Evolutionary conservation across 2,329 filamentous ascomycete genomes (phyloP).

Genomic region (Lachnellula arida): DNA sequence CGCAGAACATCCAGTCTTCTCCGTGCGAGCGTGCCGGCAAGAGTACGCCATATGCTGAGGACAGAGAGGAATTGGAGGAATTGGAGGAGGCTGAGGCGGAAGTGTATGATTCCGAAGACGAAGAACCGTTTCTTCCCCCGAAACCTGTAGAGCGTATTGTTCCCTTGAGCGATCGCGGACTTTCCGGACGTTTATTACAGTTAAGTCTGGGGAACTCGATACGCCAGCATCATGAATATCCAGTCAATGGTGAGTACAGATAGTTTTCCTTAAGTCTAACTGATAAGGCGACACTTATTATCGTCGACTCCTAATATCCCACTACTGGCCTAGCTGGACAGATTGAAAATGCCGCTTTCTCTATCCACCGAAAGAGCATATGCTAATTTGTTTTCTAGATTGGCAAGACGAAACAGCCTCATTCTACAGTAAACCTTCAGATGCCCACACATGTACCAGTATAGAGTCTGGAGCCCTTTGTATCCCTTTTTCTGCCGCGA

Average conservation of each 20-base stretch:
- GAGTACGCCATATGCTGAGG: not conserved
- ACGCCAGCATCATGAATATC: conserved; percentile 22
- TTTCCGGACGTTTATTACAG: conserved; percentile 25
- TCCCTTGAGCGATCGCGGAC: conserved; percentile 20
- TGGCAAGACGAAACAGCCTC: conserved; percentile 31
- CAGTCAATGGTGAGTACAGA: conserved; percentile 27
- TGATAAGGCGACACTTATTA: no score
- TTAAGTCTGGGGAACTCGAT: conserved; percentile 18
- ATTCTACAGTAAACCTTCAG: conserved; percentile 29
- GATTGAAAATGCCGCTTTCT: not conserved
- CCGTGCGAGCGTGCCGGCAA: conserved; percentile 17
- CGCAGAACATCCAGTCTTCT: conserved; percentile 17
- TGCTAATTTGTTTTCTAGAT: conserved; percentile 22
- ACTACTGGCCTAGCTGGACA: not conserved
- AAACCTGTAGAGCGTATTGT: conserved; percentile 20
- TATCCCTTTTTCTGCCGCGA: conserved; percentile 61
- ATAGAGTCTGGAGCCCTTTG: conserved; percentile 19
- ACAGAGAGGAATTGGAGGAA: not conserved
- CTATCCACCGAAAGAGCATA: not conserved
- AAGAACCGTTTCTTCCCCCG: not conserved
- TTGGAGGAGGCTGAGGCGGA: conserved; percentile 7
- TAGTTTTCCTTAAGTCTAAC: no score
- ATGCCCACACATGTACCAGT: conserved; percentile 28
- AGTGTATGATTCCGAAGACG: conserved; percentile 3
- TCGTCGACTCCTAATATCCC: not conserved